Evolutionary conservation across 805 yeast species (phyloP).

Genomic region (Clavispora phyllophila): DNA sequence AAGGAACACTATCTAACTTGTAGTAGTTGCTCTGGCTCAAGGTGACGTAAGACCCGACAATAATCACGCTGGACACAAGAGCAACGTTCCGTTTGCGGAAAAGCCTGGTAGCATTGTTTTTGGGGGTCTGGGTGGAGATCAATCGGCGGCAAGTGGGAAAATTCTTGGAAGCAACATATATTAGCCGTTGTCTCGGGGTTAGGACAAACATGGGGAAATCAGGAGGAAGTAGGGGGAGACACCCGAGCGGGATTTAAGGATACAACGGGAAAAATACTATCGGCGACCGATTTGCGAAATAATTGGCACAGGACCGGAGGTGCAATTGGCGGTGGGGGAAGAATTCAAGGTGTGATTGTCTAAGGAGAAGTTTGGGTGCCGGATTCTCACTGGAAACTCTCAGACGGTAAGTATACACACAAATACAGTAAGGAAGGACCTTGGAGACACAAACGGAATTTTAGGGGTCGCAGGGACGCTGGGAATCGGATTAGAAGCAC

Average conservation of each 20-base stretch:
- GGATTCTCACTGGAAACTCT: not conserved
- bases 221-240: not conserved
- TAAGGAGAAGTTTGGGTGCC: not conserved
- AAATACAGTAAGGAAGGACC: too few relatives aligned
- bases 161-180: conserved; percentile 14
- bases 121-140: conserved; percentile 5
- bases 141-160: conserved; percentile 10
- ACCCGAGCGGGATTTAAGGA: not conserved
- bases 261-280: not conserved
- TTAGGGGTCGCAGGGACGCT: too few relatives aligned
- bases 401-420: not conserved
- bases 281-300: not conserved
- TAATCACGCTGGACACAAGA: conserved; percentile 35
- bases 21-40: conserved; percentile 38
- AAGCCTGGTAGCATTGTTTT: conserved; percentile 5
- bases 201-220: conserved; percentile 10
- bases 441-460: too few relatives aligned
- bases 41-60: conserved; percentile 39
- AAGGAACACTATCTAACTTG: conserved; percentile 35
- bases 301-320: not conserved
- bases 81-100: conserved; percentile 33
- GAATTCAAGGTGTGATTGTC: not conserved
- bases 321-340: not conserved
- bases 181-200: conserved; percentile 10
- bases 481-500: too few relatives aligned